These are phyloP conservation scores for Aspergillus flavus DNA, from an alignment of 2,329 filamentous ascomycete genomes.

Conservation along the genomic window DNA sequence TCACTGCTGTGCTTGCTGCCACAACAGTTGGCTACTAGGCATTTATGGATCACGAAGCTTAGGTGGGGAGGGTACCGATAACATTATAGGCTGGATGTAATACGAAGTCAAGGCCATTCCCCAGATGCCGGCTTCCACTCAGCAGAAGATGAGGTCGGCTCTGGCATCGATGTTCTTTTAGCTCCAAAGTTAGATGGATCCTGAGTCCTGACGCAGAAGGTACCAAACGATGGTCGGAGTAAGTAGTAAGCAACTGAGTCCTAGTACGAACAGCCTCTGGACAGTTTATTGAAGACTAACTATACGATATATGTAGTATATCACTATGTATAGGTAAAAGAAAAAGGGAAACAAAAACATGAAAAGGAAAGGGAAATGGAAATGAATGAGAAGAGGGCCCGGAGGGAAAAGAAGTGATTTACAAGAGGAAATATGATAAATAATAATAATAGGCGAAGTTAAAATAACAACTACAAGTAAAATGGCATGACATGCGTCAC, in stretches of 20 bases:
- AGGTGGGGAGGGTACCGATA: slow-evolving; percentile 21
- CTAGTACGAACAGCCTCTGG: not conserved
- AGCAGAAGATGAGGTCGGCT: slow-evolving; percentile 5
- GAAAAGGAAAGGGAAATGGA: not conserved
- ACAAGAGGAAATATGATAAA: not conserved
- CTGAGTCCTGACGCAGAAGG: not conserved
- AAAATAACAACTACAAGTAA: not conserved
- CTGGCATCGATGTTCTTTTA: not conserved
- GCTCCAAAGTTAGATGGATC: slow-evolving; percentile 1
- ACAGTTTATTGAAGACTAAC: not conserved
- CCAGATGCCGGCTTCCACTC: slow-evolving; percentile 10
- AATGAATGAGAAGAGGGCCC: not conserved
- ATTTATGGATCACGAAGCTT: slow-evolving; percentile 26
- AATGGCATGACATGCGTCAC: not conserved
- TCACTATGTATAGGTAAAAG: not conserved
- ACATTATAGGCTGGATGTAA: slow-evolving; percentile 15
- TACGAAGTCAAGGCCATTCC: slow-evolving; percentile 21
- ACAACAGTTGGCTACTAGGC: slow-evolving; percentile 10
- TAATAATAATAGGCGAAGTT: not conserved
- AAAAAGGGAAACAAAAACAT: not conserved
- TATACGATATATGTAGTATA: not conserved
- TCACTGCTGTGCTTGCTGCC: slow-evolving; percentile 12
- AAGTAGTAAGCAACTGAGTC: not conserved
- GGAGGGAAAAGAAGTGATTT: not conserved
- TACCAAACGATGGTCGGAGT: not conserved